Evolutionary conservation across 345 rosid species (phyloP).

Genomic region (Mercurialis annua): DNA sequence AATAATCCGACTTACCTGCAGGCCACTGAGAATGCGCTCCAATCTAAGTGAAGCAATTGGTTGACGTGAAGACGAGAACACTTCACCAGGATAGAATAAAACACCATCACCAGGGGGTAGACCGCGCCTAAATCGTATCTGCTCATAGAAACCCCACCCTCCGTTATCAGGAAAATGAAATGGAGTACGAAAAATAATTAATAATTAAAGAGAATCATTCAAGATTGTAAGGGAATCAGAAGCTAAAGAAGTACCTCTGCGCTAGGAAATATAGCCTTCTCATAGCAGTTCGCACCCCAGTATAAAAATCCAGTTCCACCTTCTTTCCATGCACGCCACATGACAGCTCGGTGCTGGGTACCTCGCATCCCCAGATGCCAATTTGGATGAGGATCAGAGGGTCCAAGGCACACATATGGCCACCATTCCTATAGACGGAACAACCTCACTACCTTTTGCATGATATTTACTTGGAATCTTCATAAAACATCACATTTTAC

Average conservation of each 20-base stretch:
- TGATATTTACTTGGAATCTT: not conserved
- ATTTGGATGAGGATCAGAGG: constrained; percentile 97
- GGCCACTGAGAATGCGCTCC: constrained; percentile 89
- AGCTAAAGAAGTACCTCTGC: constrained; percentile 65
- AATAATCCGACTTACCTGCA: constrained; percentile 55
- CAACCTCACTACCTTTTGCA: constrained; percentile 13
- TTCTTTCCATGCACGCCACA: constrained; percentile 99
- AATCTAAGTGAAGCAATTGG: constrained; percentile 86
- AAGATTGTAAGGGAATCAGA: not conserved
- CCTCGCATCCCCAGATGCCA: constrained; percentile 99
- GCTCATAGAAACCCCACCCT: constrained; percentile 15
- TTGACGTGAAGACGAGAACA: constrained; percentile 74
- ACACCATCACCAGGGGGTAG: constrained; percentile 98
- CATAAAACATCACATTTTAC: not conserved
- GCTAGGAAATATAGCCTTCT: constrained; percentile 83
- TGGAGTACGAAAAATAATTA: not conserved
- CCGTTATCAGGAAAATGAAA: not conserved
- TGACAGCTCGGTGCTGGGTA: constrained; percentile 94
- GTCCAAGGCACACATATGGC: constrained; percentile 97
- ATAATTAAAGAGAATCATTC: not conserved
- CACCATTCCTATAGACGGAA: constrained; percentile 76
- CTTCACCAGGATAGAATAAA: constrained; percentile 87
- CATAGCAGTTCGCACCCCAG: constrained; percentile 98
- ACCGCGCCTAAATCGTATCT: constrained; percentile 86
- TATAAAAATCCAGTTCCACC: constrained; percentile 93